These are phyloP conservation scores for Suillus occidentalis DNA, from an alignment of 768 basidiomycete species.

Conservation along the genomic window DNA sequence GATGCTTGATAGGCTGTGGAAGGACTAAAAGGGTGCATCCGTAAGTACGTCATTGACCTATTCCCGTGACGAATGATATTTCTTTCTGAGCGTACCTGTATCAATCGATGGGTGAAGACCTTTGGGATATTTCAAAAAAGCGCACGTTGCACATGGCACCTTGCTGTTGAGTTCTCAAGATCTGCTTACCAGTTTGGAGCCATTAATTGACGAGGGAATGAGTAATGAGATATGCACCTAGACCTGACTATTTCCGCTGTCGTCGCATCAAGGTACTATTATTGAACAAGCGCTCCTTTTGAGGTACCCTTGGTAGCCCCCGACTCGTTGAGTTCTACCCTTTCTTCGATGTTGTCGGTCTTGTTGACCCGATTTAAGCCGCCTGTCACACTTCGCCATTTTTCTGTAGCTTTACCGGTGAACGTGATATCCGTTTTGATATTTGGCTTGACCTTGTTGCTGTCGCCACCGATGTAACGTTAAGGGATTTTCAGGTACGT, in stretches of 20 bases:
- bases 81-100: conserved; percentile 21
- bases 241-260: neutral
- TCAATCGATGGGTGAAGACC: conserved; percentile 6
- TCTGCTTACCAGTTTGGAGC: neutral
- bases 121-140: neutral
- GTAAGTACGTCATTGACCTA: conserved; percentile 60
- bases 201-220: conserved; percentile 3
- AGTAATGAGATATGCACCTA: neutral
- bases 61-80: conserved; percentile 43
- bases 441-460: neutral
- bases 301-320: neutral
- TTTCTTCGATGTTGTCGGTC: neutral
- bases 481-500: neutral
- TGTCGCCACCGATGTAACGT: neutral
- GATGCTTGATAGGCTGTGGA: conserved; percentile 10
- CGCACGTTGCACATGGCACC: conserved; percentile 1
- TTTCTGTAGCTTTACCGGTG: neutral
- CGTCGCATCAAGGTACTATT: neutral
- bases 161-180: conserved; percentile 26
- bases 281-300: neutral
- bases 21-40: conserved; percentile 25
- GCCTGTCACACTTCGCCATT: neutral
- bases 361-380: conserved; percentile 5
- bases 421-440: neutral
- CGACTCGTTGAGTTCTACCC: conserved; percentile 1